phyloP scores from a whole-genome alignment of 352 stramenopile genomes.

The Phytophthora rubi region DNA sequence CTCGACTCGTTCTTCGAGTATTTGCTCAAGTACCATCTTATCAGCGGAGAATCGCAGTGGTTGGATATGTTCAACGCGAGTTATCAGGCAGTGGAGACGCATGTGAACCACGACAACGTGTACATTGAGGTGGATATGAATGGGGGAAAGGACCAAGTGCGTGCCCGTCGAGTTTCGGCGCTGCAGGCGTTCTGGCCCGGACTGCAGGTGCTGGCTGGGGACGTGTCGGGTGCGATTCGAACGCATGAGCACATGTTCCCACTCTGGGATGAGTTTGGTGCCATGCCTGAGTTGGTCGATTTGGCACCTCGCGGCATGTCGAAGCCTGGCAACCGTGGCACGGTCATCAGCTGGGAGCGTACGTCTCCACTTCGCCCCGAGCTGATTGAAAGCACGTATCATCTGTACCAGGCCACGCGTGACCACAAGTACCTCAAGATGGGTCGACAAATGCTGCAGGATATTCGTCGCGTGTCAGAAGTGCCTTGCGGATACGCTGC shows the following conservation, averaged over 20 bases:
- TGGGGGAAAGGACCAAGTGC: constrained; percentile 59
- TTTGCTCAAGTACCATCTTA: constrained; percentile 96
- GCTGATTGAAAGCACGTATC: constrained; percentile 97
- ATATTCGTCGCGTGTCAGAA: constrained; percentile 87
- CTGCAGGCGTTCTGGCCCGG: constrained; percentile 98
- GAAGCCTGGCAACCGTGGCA: constrained; percentile 37
- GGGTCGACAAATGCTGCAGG: constrained; percentile 85
- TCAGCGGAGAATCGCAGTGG: constrained; percentile 94
- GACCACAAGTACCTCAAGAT: constrained; percentile 92
- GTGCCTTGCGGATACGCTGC: constrained; percentile 94
- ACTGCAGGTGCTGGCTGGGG: constrained; percentile 94
- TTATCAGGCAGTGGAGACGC: constrained; percentile 78
- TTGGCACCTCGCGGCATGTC: constrained; percentile 44
- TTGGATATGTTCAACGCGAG: constrained; percentile 93
- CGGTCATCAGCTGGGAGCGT: constrained; percentile 77
- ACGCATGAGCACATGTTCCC: constrained; percentile 94
- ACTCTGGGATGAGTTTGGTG: constrained; percentile 95
- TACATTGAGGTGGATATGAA: constrained; percentile 92
- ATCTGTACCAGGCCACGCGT: constrained; percentile 92
- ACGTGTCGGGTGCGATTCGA: constrained; percentile 89
- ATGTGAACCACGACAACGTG: constrained; percentile 77
- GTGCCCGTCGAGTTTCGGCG: constrained; percentile 74
- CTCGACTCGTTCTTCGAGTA: constrained; percentile 99
- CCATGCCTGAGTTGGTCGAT: constrained; percentile 96
- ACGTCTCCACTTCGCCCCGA: constrained; percentile 96